These are phyloP conservation scores for Thelonectria discophora DNA, from an alignment of 2,329 filamentous ascomycete species.

Conservation along the genomic window DNA sequence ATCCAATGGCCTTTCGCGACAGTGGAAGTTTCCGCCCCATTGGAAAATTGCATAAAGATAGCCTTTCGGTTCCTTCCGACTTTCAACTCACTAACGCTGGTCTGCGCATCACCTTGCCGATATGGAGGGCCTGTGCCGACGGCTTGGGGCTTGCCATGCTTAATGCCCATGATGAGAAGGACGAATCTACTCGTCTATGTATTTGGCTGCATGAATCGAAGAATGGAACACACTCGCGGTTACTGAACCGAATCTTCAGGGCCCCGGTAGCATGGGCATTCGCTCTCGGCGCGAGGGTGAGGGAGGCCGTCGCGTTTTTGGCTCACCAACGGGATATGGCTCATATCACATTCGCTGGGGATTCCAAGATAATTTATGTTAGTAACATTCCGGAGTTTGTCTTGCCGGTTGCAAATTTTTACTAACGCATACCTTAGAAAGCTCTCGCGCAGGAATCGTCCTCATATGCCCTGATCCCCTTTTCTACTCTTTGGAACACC, in stretches of 20 bases:
- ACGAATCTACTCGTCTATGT: neutral
- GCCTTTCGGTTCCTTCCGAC: no score
- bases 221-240: neutral
- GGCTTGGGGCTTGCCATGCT: neutral
- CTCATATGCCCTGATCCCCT: neutral
- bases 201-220: neutral
- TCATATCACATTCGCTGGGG: no score
- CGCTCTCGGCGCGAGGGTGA: neutral
- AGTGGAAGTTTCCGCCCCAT: no score
- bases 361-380: no score
- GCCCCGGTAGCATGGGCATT: neutral
- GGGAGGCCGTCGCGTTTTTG: neutral
- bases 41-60: no score
- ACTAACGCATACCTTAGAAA: neutral
- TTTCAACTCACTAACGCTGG: neutral
- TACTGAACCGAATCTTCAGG: neutral
- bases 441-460: no score
- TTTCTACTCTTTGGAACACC: no score
- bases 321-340: neutral
- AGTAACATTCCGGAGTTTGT: neutral
- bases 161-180: neutral
- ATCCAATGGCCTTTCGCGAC: neutral
- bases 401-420: neutral
- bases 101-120: neutral
- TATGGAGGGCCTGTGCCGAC: neutral